These are phyloP conservation scores for Ephemerocybe angulata DNA, from an alignment of 768 basidiomycete species.

Conservation along the genomic window DNA sequence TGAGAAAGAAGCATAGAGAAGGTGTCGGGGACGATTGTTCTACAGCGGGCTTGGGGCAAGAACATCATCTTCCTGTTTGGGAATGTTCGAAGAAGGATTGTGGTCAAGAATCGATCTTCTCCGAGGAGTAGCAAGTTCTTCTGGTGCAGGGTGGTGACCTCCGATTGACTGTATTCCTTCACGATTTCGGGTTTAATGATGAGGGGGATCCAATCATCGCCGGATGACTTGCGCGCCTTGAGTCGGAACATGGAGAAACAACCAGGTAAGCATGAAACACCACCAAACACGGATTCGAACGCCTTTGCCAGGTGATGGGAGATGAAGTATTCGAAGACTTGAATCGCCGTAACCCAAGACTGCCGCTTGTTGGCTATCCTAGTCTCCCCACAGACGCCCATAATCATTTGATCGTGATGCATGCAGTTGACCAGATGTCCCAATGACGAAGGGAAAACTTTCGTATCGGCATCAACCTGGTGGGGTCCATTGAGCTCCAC, in stretches of 20 bases:
- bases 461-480: constrained; percentile 99
- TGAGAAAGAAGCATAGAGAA: constrained; percentile 92
- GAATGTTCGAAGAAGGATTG: constrained; percentile 93
- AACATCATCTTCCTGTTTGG: constrained; percentile 99
- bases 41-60: constrained; percentile 90
- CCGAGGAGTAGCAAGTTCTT: constrained; percentile 95
- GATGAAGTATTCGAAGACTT: constrained; percentile 98
- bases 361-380: constrained; percentile 97
- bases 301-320: constrained; percentile 98
- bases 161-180: constrained; percentile 92
- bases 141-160: constrained; percentile 93
- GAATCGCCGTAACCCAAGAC: constrained; percentile 98
- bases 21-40: constrained; percentile 95
- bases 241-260: constrained; percentile 99
- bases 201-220: constrained; percentile 97
- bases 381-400: constrained; percentile 99
- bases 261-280: constrained; percentile 98
- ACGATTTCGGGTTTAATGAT: constrained; percentile 97
- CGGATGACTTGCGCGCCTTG: constrained; percentile 83
- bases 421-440: constrained; percentile 93
- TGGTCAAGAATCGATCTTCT: constrained; percentile 98
- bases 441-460: constrained; percentile 87
- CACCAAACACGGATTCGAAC: constrained; percentile 98
- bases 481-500: constrained; percentile 2
- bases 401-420: constrained; percentile 98